Evolutionary conservation across 2,329 filamentous ascomycete genomes (phyloP), one percentile per base, ranked within the genome.

Genomic region (Paraconiothyrium brasiliense): DNA sequence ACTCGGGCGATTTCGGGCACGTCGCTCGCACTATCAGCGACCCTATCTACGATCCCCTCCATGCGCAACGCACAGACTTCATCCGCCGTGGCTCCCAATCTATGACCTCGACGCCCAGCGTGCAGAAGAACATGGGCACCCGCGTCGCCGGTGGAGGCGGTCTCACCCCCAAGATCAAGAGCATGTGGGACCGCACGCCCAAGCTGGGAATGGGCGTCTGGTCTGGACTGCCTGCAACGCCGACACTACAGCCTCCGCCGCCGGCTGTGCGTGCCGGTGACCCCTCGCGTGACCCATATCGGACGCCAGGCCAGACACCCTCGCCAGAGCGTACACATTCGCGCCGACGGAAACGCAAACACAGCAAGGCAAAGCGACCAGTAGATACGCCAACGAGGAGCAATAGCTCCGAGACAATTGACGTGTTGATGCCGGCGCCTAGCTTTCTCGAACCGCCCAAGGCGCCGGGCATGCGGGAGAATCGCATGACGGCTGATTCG

Each of bases 401-500:
- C 34, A 76, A 67, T 14, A 81, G 78, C 59, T 76, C 76, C 37
- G 81, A 83, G 56, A 83, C 81, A 0, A 82, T 83, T 41, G 77
- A 81, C 56, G 78, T 82, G 24, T 63, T 79, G n/a, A 79, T 80
- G 78, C 77, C 76, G 5, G 71, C 76, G n/a, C 73, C 72, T 4
- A 70, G 67, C n/a, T 77, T 77, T 59, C 65, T 78, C 32, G 71
- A 70, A 16, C 74, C 73, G 0, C 76, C 76, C 22, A 65, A 70
- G 44, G 70, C 71, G 6, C 73, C 69, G 7, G 74, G 68, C 7
- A 75, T 75, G 73, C 65, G 69, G 16, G 71, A 73, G 46, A 73
- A 76, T 37, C 63, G 77, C 11, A 63, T 74, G 43, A 79, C 77
- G 20, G 63, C 64, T 11, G 75, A 75, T 22, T 69, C 64, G 9